Percentiles rank a stretch among this genome's conserved stretches.
Conservation (phyloP, 371 early-diverging fungal genomes). For the Scutellospora calospora region DNA sequence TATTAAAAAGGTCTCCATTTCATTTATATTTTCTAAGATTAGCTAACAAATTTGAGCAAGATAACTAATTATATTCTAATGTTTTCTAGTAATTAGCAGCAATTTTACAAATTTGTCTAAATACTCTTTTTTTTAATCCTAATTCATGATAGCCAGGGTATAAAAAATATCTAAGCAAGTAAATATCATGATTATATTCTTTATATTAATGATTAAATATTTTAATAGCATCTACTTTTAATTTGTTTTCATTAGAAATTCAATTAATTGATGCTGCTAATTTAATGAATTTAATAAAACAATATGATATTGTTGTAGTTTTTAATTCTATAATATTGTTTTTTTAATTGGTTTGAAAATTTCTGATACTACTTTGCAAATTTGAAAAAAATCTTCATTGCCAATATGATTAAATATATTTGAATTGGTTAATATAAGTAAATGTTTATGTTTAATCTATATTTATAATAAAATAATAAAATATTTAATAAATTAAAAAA, state of each 20-base stretch:
- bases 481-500: background rate
- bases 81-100: too few relatives aligned
- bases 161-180: background rate
- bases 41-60: too few relatives aligned
- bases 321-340: constrained; percentile 10
- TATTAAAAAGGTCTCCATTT: too few relatives aligned
- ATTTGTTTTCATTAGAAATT: background rate
- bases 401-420: background rate
- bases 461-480: background rate
- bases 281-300: constrained; percentile 5
- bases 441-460: background rate
- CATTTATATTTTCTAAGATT: too few relatives aligned
- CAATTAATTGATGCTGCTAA: background rate
- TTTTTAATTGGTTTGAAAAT: background rate
- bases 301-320: background rate
- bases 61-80: too few relatives aligned
- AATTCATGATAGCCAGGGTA: background rate
- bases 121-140: background rate
- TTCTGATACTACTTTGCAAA: background rate
- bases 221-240: background rate
- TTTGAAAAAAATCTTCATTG: background rate
- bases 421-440: background rate
- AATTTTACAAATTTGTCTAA: too few relatives aligned
- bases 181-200: background rate
- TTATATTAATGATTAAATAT: background rate